Base-by-base conservation (phyloP, 1,284 basidiomycete species). In the Calocybe gambosa region DNA sequence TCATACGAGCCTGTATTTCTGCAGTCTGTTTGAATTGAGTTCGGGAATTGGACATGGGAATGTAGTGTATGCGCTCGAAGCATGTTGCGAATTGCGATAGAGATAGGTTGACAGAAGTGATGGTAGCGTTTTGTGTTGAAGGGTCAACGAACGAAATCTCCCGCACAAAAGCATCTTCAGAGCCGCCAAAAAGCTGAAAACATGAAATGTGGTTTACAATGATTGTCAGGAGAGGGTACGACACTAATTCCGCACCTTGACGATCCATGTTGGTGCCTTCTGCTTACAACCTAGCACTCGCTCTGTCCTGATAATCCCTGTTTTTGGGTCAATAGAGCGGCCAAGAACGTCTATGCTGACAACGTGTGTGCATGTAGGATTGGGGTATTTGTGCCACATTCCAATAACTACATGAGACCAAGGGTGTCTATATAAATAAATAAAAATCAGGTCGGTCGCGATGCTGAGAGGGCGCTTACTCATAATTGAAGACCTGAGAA, bases 321-420 rank as follows among this genome's bases (percentile, higher is more conserved):
- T 92, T 42, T 74, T 63, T 16, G 88, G 79, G 67, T 96, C 86
- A 25, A 96, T 75, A 7, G 83, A 76, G 50, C 92, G 82, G 64
- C 89, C 85, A 44, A 96, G 55, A 16, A 93, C 91, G 65, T 97
- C 93, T 58, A 97, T 82, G 51, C 87, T 89, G 55, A 90, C 75
- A 54, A 97, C 94, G 65, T 97, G 93, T 6, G 88, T 81, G 60
- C 93, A 92, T 59, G 88, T 85, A 39, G 91, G 88, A 63, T 96
- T 96, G 39, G 93, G 93, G 65, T 97, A 97, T 74, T 97, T 97
- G 58, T 89, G 86, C 84, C 89, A 91, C 74, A 94, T 87, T 56
- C 86, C 86, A 62, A 85, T 84, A 55, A 92, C 79, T 55, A 92
- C 88, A 70, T 92, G 89, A 41, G 83, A 77, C 77, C 89, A 91